phyloP scores from a whole-genome alignment of 106 monocot species.

The Apostasia ramifera region DNA sequence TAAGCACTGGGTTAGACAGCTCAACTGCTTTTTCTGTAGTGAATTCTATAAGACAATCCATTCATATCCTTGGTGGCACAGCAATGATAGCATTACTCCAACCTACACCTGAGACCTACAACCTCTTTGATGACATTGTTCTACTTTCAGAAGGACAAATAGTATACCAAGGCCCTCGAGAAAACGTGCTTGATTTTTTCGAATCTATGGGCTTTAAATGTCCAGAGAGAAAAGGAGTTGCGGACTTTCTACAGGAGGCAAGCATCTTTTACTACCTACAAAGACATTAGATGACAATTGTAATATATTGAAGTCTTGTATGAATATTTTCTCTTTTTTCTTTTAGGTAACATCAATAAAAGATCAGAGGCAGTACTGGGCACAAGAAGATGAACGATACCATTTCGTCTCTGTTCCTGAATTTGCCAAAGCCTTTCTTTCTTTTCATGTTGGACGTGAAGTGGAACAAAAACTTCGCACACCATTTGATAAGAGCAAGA shows the following conservation, averaged over 20 bases:
- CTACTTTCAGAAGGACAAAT: background rate
- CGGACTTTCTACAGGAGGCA: conserved; percentile 1
- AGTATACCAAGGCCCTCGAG: background rate
- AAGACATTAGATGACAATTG: background rate
- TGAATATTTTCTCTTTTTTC: background rate
- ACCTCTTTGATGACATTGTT: conserved; percentile 1
- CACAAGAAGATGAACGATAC: conserved; percentile 5
- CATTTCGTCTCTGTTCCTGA: conserved; percentile 3
- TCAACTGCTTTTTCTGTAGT: background rate
- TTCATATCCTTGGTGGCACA: background rate
- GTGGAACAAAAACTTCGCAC: background rate
- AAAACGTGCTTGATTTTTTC: conserved; percentile 1
- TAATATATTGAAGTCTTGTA: background rate
- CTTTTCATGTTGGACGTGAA: conserved; percentile 11
- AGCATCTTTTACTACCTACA: background rate
- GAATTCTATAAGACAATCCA: background rate
- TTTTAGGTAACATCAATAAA: conserved; percentile 12
- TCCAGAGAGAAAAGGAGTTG: background rate
- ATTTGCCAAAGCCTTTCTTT: conserved; percentile 9
- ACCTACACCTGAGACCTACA: background rate
- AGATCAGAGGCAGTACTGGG: conserved; percentile 22
- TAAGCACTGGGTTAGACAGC: background rate
- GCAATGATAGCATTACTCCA: background rate
- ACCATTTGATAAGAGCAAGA: conserved; percentile 11
- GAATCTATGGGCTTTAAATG: background rate